Percentiles rank a stretch among this genome's conserved stretches.
Conservation (phyloP, 345 rosid species). For the Moricandia moricandioides region DNA sequence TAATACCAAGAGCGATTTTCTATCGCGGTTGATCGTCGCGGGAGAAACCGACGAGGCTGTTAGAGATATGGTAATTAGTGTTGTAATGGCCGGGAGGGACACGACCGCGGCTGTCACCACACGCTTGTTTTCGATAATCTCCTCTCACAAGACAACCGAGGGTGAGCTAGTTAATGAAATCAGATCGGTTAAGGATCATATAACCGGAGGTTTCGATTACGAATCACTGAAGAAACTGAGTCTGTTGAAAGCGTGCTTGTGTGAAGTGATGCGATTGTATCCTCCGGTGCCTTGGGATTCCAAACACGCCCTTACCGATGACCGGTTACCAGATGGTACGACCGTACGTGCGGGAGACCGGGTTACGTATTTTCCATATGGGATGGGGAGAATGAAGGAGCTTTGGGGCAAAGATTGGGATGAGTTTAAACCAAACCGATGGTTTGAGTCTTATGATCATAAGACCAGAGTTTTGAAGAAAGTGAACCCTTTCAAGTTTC, state of each 20-base stretch:
- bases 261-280: conserved; percentile 71
- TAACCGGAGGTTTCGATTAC: conserved; percentile 21
- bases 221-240: conserved; percentile 46
- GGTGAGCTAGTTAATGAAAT: conserved; percentile 45
- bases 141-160: conserved; percentile 39
- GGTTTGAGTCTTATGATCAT: conserved; percentile 40
- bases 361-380: conserved; percentile 81
- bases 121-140: conserved; percentile 64
- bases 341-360: conserved; percentile 66
- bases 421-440: conserved; percentile 63
- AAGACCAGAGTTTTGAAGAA: conserved; percentile 39
- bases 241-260: conserved; percentile 54
- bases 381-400: conserved; percentile 86
- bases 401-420: conserved; percentile 69
- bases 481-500: conserved; percentile 54
- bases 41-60: conserved; percentile 45
- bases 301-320: conserved; percentile 51
- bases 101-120: conserved; percentile 63
- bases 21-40: conserved; percentile 44
- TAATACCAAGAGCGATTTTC: conserved; percentile 37
- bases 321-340: conserved; percentile 69
- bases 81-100: conserved; percentile 70
- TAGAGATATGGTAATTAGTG: conserved; percentile 58
- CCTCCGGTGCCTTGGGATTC: conserved; percentile 78
- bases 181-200: conserved; percentile 8